Evolutionary conservation across 2,329 filamentous ascomycete species (phyloP).

Genomic region (Colletotrichum tanaceti): DNA sequence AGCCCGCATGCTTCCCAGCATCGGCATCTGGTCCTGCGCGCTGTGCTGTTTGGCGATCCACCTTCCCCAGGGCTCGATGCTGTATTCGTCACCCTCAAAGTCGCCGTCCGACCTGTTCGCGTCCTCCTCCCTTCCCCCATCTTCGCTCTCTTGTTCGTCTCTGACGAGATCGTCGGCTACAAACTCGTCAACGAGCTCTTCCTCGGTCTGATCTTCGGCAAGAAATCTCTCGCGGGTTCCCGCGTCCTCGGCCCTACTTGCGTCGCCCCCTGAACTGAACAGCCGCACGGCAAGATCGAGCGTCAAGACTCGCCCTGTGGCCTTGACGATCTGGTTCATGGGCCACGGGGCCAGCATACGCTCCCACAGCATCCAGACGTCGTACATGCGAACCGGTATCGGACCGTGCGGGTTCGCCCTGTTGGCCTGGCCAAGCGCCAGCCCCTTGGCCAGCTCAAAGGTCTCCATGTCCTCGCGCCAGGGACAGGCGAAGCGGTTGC

Average conservation of each 20-base stretch:
- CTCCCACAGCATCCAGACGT: conserved; percentile 20
- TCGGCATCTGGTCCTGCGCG: conserved; percentile 22
- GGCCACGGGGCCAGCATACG: conserved; percentile 23
- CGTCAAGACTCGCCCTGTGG: conserved; percentile 11
- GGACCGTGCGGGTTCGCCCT: conserved; percentile 27
- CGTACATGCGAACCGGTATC: conserved; percentile 1
- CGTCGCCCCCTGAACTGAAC: not conserved
- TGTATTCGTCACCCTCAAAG: not conserved
- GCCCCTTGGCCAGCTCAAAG: not conserved
- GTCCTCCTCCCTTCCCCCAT: not conserved
- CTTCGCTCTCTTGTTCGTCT: not conserved
- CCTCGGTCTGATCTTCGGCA: not conserved
- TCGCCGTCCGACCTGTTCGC: not conserved
- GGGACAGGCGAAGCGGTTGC: conserved; percentile 10
- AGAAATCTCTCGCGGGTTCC: no score
- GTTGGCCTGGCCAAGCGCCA: not conserved
- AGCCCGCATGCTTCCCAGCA: conserved; percentile 20
- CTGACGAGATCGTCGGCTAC: not conserved
- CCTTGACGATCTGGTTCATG: conserved; percentile 25
- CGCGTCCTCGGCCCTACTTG: not conserved
- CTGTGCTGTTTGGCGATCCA: conserved; percentile 2
- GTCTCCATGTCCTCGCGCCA: conserved; percentile 19
- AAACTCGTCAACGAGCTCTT: not conserved
- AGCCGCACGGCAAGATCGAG: conserved; percentile 25
- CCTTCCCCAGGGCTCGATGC: not conserved